These are phyloP conservation scores for Cephalotrichum gorgonifer DNA, from an alignment of 2,329 filamentous ascomycete species.

Conservation along the genomic window DNA sequence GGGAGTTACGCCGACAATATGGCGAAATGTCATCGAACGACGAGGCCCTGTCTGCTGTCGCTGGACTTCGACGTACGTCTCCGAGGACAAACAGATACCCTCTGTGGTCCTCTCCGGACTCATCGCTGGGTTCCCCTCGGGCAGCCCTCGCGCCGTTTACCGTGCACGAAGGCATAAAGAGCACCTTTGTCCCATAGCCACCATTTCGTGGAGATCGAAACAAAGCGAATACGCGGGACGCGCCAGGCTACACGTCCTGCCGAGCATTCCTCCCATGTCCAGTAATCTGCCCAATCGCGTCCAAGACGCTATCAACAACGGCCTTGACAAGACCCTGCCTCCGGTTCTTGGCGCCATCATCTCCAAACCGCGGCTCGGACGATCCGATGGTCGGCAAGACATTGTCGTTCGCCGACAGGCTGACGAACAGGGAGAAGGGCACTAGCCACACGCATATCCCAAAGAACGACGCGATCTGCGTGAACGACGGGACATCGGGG, in stretches of 20 bases:
- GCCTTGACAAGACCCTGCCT: constrained; percentile 59
- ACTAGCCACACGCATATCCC: constrained; percentile 95
- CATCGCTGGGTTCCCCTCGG: too few species aligned
- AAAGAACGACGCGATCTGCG: constrained; percentile 92
- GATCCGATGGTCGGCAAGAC: constrained; percentile 86
- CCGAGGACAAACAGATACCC: too few species aligned
- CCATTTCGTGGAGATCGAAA: not conserved
- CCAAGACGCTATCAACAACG: constrained; percentile 37
- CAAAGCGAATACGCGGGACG: not conserved
- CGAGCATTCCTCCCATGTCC: not conserved
- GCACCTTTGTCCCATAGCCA: too few species aligned
- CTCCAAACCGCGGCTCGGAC: constrained; percentile 42
- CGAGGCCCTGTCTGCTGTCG: too few species aligned
- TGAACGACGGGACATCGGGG: constrained; percentile 65
- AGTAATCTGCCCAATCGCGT: not conserved
- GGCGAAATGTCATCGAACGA: too few species aligned
- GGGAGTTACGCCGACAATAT: too few species aligned
- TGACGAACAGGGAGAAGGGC: constrained; percentile 91
- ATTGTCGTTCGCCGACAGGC: constrained; percentile 86
- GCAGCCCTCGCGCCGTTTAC: too few species aligned
- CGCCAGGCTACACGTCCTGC: not conserved
- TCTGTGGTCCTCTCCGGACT: too few species aligned
- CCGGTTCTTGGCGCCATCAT: constrained; percentile 34
- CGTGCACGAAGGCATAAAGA: too few species aligned
- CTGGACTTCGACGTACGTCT: too few species aligned